phyloP scores from a whole-genome alignment of 768 basidiomycete genomes.

The Suillus clintonianus region DNA sequence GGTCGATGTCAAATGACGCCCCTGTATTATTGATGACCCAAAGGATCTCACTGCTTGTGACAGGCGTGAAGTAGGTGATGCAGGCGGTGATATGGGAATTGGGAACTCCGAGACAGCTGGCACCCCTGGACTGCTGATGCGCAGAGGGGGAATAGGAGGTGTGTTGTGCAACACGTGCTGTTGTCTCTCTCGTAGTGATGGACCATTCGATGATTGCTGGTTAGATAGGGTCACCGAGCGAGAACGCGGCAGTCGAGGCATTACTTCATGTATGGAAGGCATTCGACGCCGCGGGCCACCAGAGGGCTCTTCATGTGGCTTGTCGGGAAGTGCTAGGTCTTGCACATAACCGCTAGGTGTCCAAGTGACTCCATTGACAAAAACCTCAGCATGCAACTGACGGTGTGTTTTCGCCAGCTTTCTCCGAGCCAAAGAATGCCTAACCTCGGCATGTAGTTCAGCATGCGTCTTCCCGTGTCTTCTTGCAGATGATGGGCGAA shows the following conservation, averaged over 20 bases:
- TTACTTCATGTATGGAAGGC: not conserved
- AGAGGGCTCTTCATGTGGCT: not conserved
- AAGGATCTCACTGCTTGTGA: slow-evolving; percentile 20
- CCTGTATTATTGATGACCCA: slow-evolving; percentile 23
- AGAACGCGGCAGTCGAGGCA: slow-evolving; percentile 9
- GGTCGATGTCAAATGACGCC: slow-evolving; percentile 12
- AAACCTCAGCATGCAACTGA: slow-evolving; percentile 37
- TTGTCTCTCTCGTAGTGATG: slow-evolving; percentile 1
- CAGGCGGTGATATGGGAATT: slow-evolving; percentile 11
- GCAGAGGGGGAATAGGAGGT: slow-evolving; percentile 16
- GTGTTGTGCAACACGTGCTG: not conserved
- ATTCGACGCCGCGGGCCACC: slow-evolving; percentile 3
- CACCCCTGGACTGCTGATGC: slow-evolving; percentile 16
- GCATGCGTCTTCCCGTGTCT: slow-evolving; percentile 22
- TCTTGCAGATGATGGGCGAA: slow-evolving; percentile 3
- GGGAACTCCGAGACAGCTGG: slow-evolving; percentile 24
- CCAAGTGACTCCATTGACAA: slow-evolving; percentile 26
- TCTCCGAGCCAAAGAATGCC: slow-evolving; percentile 4
- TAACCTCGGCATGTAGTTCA: slow-evolving; percentile 17
- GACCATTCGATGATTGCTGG: slow-evolving; percentile 6
- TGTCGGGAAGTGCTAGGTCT: slow-evolving; percentile 14
- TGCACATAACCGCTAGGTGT: slow-evolving; percentile 30
- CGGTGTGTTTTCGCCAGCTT: slow-evolving; percentile 31
- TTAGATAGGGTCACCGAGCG: slow-evolving; percentile 17
- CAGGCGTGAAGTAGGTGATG: slow-evolving; percentile 19